A percentile compares a stretch with the other conserved stretches of the same genome.
These are phyloP conservation scores for Bryoglossum gracile DNA, from an alignment of 495 filamentous ascomycete genomes.

Conservation along the genomic window DNA sequence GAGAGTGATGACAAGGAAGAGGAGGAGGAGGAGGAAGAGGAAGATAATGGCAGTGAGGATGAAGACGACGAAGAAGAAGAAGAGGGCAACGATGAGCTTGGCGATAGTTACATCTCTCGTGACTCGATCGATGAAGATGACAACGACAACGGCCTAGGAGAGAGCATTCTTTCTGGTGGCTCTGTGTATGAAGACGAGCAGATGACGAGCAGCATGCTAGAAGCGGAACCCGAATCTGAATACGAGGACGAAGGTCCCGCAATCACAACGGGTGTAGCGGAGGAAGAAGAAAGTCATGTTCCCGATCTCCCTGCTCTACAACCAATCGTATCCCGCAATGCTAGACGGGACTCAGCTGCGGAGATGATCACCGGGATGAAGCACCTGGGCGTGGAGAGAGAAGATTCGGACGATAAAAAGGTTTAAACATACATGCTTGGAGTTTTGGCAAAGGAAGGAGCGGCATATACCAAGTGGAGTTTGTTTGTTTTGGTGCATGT, in stretches of 20 bases:
- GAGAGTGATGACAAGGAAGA: slow-evolving; percentile 53
- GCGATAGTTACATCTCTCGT: slow-evolving; percentile 53
- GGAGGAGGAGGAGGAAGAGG: slow-evolving; percentile 38
- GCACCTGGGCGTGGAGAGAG: slow-evolving; percentile 11
- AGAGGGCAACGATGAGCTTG: slow-evolving; percentile 46
- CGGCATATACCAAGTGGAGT: slow-evolving; percentile 12
- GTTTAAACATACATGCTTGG: slow-evolving; percentile 9
- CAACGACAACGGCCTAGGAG: slow-evolving; percentile 26
- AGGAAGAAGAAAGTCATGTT: slow-evolving; percentile 22
- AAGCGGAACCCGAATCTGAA: slow-evolving; percentile 33
- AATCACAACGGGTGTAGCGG: slow-evolving; percentile 16
- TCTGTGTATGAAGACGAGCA: slow-evolving; percentile 33
- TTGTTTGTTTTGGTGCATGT: slow-evolving; percentile 7
- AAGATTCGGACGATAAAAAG: slow-evolving; percentile 15
- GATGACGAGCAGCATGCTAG: slow-evolving; percentile 28
- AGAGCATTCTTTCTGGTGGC: slow-evolving; percentile 31
- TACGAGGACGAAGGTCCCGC: slow-evolving; percentile 27
- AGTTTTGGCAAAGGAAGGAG: slow-evolving; percentile 4
- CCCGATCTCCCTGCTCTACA: slow-evolving; percentile 1
- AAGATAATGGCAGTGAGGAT: slow-evolving; percentile 43
- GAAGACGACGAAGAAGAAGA: slow-evolving; percentile 28
- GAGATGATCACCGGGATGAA: slow-evolving; percentile 46
- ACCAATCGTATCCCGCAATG: not conserved
- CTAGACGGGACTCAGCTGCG: slow-evolving; percentile 32
- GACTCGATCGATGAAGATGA: slow-evolving; percentile 38